A percentile compares a stretch with the other conserved stretches of the same genome.
phyloP scores from a whole-genome alignment of 2,329 filamentous ascomycete species.

The Chrysoporthe deuterocubensis region DNA sequence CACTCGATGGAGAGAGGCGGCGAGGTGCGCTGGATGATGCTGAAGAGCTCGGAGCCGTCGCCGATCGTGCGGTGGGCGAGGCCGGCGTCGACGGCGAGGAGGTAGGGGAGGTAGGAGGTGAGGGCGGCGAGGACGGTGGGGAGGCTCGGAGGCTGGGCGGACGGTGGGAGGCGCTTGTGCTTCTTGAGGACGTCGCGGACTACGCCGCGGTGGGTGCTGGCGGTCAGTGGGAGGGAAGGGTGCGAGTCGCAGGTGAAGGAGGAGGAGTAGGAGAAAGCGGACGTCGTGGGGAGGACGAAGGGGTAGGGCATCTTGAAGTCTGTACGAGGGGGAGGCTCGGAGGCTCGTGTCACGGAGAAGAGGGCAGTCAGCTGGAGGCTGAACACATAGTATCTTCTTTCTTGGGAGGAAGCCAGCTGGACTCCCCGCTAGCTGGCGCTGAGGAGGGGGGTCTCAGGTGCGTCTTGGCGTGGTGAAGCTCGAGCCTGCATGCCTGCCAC shows the following conservation, averaged over 20 bases:
- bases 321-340: neutral
- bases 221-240: conserved; percentile 81
- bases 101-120: conserved; percentile 80
- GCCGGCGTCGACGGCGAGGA: conserved; percentile 76
- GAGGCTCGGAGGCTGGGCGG: conserved; percentile 73
- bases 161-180: conserved; percentile 81
- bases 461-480: conserved; percentile 18
- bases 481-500: conserved; percentile 13
- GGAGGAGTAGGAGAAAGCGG: conserved; percentile 78
- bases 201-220: conserved; percentile 82
- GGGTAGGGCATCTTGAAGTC: conserved; percentile 77
- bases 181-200: conserved; percentile 84
- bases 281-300: conserved; percentile 88
- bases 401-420: neutral
- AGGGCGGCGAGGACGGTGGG: conserved; percentile 70
- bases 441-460: conserved; percentile 9
- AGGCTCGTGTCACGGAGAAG: neutral
- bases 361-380: neutral
- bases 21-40: conserved; percentile 60
- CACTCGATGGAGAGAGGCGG: conserved; percentile 72
- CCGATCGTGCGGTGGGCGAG: conserved; percentile 54
- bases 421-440: neutral
- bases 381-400: neutral
- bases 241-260: conserved; percentile 81
- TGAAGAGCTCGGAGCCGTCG: conserved; percentile 64